Conservation (phyloP, 2,329 filamentous ascomycete genomes). For the Capronia americana region DNA sequence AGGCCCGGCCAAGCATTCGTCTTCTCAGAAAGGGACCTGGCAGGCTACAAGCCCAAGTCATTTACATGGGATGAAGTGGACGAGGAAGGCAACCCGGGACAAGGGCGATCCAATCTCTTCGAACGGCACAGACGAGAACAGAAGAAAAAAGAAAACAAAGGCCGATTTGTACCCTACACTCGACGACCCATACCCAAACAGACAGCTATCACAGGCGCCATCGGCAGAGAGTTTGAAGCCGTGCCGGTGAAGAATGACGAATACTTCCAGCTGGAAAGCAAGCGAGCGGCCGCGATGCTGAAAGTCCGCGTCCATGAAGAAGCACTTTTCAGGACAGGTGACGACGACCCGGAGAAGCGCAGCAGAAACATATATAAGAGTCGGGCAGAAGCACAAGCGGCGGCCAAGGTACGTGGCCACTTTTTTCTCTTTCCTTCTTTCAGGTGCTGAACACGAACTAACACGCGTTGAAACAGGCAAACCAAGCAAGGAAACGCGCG, state of each 20-base stretch:
- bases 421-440: background rate
- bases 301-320: constrained; percentile 54
- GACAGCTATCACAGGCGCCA: constrained; percentile 74
- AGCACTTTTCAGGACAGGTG: constrained; percentile 29
- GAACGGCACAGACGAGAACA: constrained; percentile 54
- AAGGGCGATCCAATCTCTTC: constrained; percentile 52
- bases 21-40: constrained; percentile 92
- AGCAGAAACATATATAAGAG: constrained; percentile 30
- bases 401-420: constrained; percentile 34
- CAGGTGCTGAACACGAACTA: background rate
- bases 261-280: constrained; percentile 66
- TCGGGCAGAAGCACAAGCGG: constrained; percentile 29
- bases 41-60: constrained; percentile 65
- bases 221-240: constrained; percentile 78
- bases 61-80: constrained; percentile 48
- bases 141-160: constrained; percentile 56
- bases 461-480: constrained; percentile 25
- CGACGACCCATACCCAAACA: constrained; percentile 75
- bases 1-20: constrained; percentile 81
- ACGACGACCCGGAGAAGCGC: constrained; percentile 31
- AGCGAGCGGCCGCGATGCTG: constrained; percentile 65
- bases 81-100: constrained; percentile 51
- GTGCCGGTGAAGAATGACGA: constrained; percentile 75
- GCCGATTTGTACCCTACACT: constrained; percentile 64
- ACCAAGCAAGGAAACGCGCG: constrained; percentile 48